phyloP scores from a whole-genome alignment of 2,329 filamentous ascomycete genomes.

The Lecanicillium sp. region DNA sequence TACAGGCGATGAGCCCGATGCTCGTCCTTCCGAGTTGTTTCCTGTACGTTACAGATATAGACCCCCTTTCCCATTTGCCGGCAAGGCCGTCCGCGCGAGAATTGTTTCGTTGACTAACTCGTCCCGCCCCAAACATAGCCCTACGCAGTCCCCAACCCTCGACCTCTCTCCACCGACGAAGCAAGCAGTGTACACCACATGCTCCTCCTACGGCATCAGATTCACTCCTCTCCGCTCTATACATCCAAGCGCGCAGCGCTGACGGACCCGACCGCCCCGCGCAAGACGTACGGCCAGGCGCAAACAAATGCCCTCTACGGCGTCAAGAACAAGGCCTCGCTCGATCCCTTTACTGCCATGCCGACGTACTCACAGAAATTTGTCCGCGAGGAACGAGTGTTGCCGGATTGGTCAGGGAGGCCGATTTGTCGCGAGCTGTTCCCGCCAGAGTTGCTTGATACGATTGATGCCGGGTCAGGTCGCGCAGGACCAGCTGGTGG shows the following conservation, averaged over 20 bases:
- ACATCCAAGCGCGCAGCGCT: conserved; percentile 41
- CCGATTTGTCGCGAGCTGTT: conserved; percentile 46
- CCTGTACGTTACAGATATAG: conserved; percentile 39
- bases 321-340: conserved; percentile 44
- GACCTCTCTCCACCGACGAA: conserved; percentile 35
- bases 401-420: conserved; percentile 44
- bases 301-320: conserved; percentile 50
- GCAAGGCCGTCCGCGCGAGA: background rate
- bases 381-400: conserved; percentile 38
- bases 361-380: conserved; percentile 52
- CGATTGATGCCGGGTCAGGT: conserved; percentile 40
- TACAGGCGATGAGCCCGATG: conserved; percentile 45
- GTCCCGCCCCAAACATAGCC: conserved; percentile 24
- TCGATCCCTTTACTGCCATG: conserved; percentile 50
- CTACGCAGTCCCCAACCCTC: conserved; percentile 39
- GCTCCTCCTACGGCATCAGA: conserved; percentile 47
- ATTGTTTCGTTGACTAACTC: conserved; percentile 1
- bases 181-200: conserved; percentile 39
- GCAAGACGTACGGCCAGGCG: conserved; percentile 45
- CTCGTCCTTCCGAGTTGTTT: conserved; percentile 50
- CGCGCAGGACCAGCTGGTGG: conserved; percentile 15
- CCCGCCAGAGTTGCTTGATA: conserved; percentile 46
- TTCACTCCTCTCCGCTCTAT: conserved; percentile 47
- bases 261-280: conserved; percentile 29
- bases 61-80: no score